phyloP scores from a whole-genome alignment of 805 yeast species.

The Candida insectalens region DNA sequence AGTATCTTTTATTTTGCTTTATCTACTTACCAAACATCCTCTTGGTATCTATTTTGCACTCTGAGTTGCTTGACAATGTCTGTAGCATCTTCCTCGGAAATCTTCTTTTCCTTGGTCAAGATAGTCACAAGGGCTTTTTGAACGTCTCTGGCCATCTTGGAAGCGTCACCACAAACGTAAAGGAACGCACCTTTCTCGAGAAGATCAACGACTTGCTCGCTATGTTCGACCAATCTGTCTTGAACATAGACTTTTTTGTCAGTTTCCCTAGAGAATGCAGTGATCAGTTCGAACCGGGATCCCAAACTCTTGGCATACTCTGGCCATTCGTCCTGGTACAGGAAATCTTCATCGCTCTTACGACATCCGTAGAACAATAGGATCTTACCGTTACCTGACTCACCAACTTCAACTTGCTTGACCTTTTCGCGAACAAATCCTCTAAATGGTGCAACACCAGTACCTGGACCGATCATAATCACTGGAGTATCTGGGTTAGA shows the following conservation, averaged over 20 bases:
- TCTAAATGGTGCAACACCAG: constrained; percentile 98
- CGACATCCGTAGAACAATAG: constrained; percentile 85
- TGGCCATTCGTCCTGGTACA: constrained; percentile 88
- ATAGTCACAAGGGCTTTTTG: constrained; percentile 59
- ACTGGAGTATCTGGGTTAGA: constrained; percentile 74
- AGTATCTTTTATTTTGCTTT: not conserved
- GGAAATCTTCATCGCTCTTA: constrained; percentile 64
- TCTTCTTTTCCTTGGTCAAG: constrained; percentile 50
- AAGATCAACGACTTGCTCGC: constrained; percentile 44
- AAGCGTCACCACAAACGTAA: constrained; percentile 97
- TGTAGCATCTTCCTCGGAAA: constrained; percentile 58
- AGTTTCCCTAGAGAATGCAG: constrained; percentile 81
- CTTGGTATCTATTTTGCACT: constrained; percentile 84
- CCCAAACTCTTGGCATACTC: constrained; percentile 55
- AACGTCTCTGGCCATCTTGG: constrained; percentile 92
- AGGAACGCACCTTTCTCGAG: constrained; percentile 68
- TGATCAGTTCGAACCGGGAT: constrained; percentile 55
- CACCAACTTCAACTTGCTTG: constrained; percentile 36
- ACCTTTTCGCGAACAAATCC: constrained; percentile 88
- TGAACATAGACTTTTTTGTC: constrained; percentile 74
- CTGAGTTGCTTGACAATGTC: constrained; percentile 72
- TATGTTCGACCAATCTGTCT: constrained; percentile 52
- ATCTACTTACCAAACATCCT: constrained; percentile 78
- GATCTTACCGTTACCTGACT: constrained; percentile 55
- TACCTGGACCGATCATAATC: constrained; percentile 95